A percentile compares a stretch with the other conserved stretches of the same genome.
phyloP scores from a whole-genome alignment of 164 flowering plant species.

The Stephania cephalantha region DNA sequence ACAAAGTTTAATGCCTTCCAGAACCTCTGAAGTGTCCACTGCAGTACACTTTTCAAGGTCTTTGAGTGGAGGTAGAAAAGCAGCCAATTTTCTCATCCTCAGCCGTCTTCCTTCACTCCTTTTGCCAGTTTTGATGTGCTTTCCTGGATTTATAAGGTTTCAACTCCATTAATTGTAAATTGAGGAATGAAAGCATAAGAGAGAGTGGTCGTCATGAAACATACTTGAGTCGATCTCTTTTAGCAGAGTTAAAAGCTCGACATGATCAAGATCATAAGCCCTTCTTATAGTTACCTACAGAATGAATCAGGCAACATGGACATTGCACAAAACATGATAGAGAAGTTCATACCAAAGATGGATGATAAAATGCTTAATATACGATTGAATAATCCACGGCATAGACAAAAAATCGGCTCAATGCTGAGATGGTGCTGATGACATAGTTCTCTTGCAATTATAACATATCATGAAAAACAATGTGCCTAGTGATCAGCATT shows the following conservation, averaged over 20 bases:
- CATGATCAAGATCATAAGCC: background rate
- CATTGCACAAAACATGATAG: background rate
- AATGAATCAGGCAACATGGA: background rate
- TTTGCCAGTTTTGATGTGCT: no score
- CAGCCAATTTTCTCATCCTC: constrained; percentile 15
- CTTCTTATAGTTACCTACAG: constrained; percentile 5
- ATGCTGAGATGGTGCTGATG: no score
- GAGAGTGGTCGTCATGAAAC: background rate
- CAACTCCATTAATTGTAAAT: background rate
- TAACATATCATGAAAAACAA: no score
- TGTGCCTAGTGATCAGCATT: no score
- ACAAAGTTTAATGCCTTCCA: constrained; percentile 20
- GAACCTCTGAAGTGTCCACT: constrained; percentile 23
- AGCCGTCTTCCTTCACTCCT: constrained; percentile 10
- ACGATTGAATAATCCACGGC: background rate
- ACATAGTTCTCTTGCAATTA: background rate
- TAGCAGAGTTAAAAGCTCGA: background rate
- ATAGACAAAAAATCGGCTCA: background rate
- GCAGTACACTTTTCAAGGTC: constrained; percentile 15
- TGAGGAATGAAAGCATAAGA: background rate
- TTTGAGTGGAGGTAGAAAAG: background rate
- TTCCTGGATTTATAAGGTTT: background rate
- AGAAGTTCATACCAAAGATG: background rate
- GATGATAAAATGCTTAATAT: background rate
- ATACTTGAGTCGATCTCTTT: background rate